Evolutionary conservation across 257 asterid genomes (phyloP), one percentile per base, ranked within the genome.

Genomic region (Nicotiana benthamiana): DNA sequence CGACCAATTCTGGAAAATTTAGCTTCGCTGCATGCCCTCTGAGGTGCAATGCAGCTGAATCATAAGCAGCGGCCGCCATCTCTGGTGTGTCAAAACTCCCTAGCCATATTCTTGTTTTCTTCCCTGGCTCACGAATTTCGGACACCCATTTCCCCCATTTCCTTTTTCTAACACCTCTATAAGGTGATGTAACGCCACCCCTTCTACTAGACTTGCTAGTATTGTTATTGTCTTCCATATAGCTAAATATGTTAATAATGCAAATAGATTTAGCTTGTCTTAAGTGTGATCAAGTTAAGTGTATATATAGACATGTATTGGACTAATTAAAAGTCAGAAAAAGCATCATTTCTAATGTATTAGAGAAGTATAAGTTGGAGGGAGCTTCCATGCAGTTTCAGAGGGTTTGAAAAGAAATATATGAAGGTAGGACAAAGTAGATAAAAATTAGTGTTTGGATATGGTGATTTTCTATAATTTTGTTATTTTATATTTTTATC

Each of bases 91-190:
- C 89, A 62, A 85, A 87, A 59, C 90, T 87, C 82, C 90, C 90
- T 11, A 87, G 61, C 90, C 90, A 87, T 77, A 87, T 82, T 67
- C 89, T 62, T 2, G 85, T 85, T 68, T 86, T 82, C 75, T 79
- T 85, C 12, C 90, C 86, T 2, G 90, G 90, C 57, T 82, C 87
- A 22, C 90, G 85, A 5, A 87, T 84, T 40, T 87, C 90, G 1
- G 87, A 87, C 80, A 87, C 90, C 87, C 90, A 87, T 77, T 83
- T 87, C 26, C 90, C 90, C 91, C 90, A 88, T 82, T 86, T 86
- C 52, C 91, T 72, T 85, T 83, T 88, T 84, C 91, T 86, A 16
- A 86, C 91, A 3, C 90, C 91, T 60, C 80, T 80, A 75, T 86
- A 86, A 20, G 34, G 46, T 9, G 87, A 85, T 4, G 81, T 18